Evolutionary conservation across 768 basidiomycete species (phyloP), one percentile per base, ranked within the genome.

Genomic region (Pleurotus ostreatus): DNA sequence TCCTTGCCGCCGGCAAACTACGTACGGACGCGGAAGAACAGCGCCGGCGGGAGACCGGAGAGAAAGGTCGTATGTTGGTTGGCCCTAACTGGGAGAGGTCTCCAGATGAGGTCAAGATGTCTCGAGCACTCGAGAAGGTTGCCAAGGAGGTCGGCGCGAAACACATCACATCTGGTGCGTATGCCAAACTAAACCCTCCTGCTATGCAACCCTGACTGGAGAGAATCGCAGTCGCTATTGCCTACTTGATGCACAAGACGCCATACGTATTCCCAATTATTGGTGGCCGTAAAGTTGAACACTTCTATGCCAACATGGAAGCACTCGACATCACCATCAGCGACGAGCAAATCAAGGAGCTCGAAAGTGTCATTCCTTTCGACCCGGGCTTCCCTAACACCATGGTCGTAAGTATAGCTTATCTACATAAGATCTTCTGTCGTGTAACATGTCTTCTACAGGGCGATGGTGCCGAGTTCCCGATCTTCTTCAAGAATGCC

Each of bases 211-310:
- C n/a, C n/a, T 16, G n/a, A 44, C 20, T 16, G 6, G n/a, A 12
- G 23, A n/a, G 7, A 11, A 4, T n/a, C 18, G 11, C n/a, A 76
- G 79, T 80, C 18, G 78, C 78, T 11, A 75, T 82, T 57, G 78
- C 79, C 5, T 81, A 80, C 55, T 62, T 82, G 18, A 65, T 83
- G 67, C 78, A 80, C 53, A 84, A 82, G 66, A 69, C 77, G 6
- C 75, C 77, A 0, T 79, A 75, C 51, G 79, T 81, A 0, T 81
- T 82, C 68, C 79, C 78, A 0, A 71, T 81, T 40, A 62, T 79
- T 20, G 78, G 78, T 9, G 76, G 76, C 3, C 70, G 78, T 45
- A 83, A 81, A 58, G 68, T 79, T 20, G 77, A 79, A 62, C 78
- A 83, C n/a, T 64, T 84, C 20, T 51, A 66, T 39, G 74, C 72